Base-by-base conservation (phyloP, 2,329 filamentous ascomycete genomes). In the Massarina eburnea region DNA sequence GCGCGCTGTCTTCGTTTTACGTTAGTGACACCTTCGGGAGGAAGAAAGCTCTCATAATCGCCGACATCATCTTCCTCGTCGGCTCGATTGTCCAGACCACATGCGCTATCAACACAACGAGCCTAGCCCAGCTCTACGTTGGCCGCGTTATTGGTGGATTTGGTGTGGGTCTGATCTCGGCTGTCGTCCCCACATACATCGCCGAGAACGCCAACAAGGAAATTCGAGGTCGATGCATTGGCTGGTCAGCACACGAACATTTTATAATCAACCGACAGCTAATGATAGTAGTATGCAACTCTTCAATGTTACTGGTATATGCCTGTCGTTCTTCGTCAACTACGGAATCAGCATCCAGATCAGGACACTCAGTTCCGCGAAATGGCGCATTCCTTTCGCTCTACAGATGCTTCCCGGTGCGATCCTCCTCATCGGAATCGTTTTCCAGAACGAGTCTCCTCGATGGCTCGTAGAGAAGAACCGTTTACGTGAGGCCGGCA, bases 381-480 rank as follows among this genome's bases (percentile, higher is more conserved):
- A 80, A 60, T 81, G 78, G 77, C 72, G 77, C 7, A 66, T 79
- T 3, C 77, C 78, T 0, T 76, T 80, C 18, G 76, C 73, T 1
- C 64, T 80, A 8, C 77, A 81, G 58, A 75, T 80, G 43, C 67
- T 80, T 1, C 78, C 78, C 0, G 77, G 77, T 14, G 71, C 70
- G 0, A 53, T 80, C n/a, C 73, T 81, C 41, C 56, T 81, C 8
- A 54, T 71, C 3, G 77, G 77, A 1, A 70, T 80, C 12, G 55
- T 77, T 35, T 79, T 79, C 61, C 70, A 78, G 36, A 78, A 77
- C 42, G 78, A 80, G 47, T 76, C 72, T 2, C 76, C 78, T 1
- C 73, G 78, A 15, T 80, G 76, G 76, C 70, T 80, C n/a, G 73
- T 77, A n/a, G 74, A 76, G 54, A 75, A 79, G 64, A 74, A 74